Evolutionary conservation across 2,329 filamentous ascomycete genomes (phyloP).

Genomic region (Fusarium sterilihyphosum): DNA sequence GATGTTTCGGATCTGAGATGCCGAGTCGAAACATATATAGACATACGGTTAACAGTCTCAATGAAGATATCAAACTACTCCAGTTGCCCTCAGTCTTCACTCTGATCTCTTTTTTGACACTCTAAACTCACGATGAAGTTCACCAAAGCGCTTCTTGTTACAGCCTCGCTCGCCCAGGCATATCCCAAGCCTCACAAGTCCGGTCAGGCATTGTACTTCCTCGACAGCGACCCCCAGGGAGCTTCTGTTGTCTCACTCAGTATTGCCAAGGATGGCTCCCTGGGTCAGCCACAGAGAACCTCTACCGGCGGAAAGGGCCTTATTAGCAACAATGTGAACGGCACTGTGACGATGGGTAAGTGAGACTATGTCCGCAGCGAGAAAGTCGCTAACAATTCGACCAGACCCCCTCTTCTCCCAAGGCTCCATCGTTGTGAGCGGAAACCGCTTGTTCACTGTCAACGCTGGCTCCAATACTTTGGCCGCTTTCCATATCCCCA

Average conservation of each 20-base stretch:
- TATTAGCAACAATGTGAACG: background rate
- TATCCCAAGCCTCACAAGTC: background rate
- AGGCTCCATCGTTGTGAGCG: background rate
- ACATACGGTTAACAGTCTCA: background rate
- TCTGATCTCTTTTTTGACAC: fast-evolving
- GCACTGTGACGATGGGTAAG: background rate
- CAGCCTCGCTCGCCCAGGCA: background rate
- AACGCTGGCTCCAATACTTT: conserved; percentile 14
- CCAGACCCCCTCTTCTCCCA: background rate
- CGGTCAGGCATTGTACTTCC: background rate
- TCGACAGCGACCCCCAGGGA: conserved; percentile 9
- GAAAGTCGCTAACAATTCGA: background rate
- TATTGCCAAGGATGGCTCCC: background rate
- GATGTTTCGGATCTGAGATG: background rate
- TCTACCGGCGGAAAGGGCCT: background rate
- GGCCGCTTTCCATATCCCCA: background rate
- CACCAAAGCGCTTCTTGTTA: background rate
- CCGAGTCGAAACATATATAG: background rate
- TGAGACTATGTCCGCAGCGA: fast-evolving
- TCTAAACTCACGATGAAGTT: background rate
- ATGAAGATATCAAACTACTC: no score
- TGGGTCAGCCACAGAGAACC: background rate
- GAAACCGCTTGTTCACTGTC: background rate
- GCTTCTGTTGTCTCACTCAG: conserved; percentile 7
- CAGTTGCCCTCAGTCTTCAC: no score